Base-by-base conservation (phyloP, 257 asterid genomes). In the Ehretia macrophylla region DNA sequence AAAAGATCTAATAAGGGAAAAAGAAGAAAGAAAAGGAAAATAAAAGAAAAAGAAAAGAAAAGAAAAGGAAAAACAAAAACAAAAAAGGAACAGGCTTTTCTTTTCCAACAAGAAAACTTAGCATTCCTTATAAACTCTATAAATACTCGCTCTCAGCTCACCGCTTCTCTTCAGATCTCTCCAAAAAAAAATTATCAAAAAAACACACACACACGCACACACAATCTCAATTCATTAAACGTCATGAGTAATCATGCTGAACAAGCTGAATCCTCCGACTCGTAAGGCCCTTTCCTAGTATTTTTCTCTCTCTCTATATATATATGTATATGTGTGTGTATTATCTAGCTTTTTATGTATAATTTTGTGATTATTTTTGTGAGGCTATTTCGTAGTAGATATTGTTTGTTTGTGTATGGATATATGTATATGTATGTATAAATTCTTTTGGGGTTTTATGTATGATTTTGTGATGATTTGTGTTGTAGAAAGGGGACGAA, bases 401-500 rank as follows among this genome's bases (percentile, higher is more conserved):
- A 27, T 27, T 42, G 16, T 42, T 2, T 14, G 12, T 42, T 1
- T 42, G 16, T 42, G 14, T 42, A 42, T 42, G 16, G 3, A 10
- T 42, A 42, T 10, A 10, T 14, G 12, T 42, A 10, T 42, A 42
- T 42, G 14, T 42, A 10, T 42, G 8, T 10, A 1, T 48, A 12
- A 17, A n/a, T 27, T 65, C 1, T 22, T 39, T 23, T 55, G 22
- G 32, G 56, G 27, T 51, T 39, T 10, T 58, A 44, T 51, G 54
- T 49, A 14, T 64, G 42, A 38, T 35, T 16, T 47, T n/a, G n/a
- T n/a, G n/a, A n/a, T n/a, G n/a, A n/a, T n/a, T n/a, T n/a, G n/a
- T n/a, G n/a, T 21, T 63, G 14, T 66, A 67, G 78, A 13, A 72
- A 62, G 72, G 74, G 63, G 47, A 50, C 66, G 32, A 72, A 72